These are phyloP conservation scores for Astrocystis sublimbata DNA, from an alignment of 495 filamentous ascomycete species.

Conservation along the genomic window DNA sequence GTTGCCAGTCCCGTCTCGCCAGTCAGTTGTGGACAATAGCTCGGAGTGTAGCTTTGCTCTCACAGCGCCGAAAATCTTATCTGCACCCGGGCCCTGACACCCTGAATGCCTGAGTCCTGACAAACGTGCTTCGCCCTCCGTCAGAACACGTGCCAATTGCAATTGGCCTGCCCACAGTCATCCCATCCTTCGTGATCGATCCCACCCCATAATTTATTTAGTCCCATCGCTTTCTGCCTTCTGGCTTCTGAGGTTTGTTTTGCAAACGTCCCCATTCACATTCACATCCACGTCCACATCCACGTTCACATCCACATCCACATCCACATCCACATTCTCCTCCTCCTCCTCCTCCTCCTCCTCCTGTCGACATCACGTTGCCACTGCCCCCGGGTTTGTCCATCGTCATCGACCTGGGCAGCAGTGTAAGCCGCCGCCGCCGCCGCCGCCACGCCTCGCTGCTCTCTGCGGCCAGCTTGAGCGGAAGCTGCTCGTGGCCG, in stretches of 20 bases:
- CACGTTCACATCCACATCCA: too few species aligned
- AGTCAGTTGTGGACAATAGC: background rate
- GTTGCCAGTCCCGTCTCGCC: background rate
- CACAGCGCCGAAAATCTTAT: conserved; percentile 10
- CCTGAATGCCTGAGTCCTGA: too few species aligned
- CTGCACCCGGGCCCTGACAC: too few species aligned
- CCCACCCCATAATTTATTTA: conserved; percentile 1
- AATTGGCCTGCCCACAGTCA: too few species aligned
- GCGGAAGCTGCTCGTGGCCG: conserved; percentile 3
- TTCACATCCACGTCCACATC: background rate
- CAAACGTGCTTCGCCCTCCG: conserved; percentile 10
- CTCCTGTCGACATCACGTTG: background rate
- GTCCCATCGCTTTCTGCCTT: conserved; percentile 9
- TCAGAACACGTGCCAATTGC: too few species aligned
- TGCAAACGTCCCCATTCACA: conserved; percentile 5
- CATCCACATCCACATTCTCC: background rate
- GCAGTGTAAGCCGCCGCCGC: background rate
- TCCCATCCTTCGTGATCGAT: too few species aligned
- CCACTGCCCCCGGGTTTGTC: conserved; percentile 1
- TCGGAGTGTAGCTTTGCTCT: background rate
- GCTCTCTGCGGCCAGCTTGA: conserved; percentile 12
- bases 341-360: too few species aligned
- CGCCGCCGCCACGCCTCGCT: too few species aligned
- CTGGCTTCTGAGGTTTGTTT: too few species aligned
- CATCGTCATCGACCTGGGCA: conserved; percentile 3